A percentile compares a stretch with the other conserved stretches of the same genome.
Evolutionary conservation across 148 eudicot species (phyloP).

Genomic region (Nepenthes mirabilis): DNA sequence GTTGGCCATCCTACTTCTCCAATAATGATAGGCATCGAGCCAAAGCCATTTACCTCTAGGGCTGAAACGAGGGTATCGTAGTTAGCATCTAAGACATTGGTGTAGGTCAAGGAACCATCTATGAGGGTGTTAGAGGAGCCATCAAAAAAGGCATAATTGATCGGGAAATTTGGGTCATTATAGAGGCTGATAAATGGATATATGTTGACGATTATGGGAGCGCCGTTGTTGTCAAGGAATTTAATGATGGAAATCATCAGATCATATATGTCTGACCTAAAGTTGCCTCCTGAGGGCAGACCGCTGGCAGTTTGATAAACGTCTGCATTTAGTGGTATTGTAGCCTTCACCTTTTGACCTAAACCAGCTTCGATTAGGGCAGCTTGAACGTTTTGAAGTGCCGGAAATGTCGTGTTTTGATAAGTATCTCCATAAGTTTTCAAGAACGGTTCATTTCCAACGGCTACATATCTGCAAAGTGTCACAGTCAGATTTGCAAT

Average conservation of each 20-base stretch:
- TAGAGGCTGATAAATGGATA: slow-evolving; percentile 91
- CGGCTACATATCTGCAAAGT: slow-evolving; percentile 66
- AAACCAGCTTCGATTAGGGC: slow-evolving; percentile 88
- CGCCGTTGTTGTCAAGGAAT: slow-evolving; percentile 46
- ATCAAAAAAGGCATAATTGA: slow-evolving; percentile 77
- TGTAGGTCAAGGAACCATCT: slow-evolving; percentile 62
- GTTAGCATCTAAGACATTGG: slow-evolving; percentile 84
- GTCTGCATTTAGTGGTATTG: slow-evolving; percentile 82
- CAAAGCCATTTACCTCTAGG: slow-evolving; percentile 62
- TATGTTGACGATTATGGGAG: slow-evolving; percentile 64
- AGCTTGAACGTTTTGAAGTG: slow-evolving; percentile 78
- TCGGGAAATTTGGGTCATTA: slow-evolving; percentile 76
- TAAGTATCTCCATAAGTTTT: slow-evolving; percentile 54
- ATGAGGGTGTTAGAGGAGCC: slow-evolving; percentile 47
- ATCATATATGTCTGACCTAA: slow-evolving; percentile 51
- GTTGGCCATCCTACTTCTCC: slow-evolving; percentile 99
- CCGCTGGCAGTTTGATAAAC: slow-evolving; percentile 48
- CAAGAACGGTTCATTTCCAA: slow-evolving; percentile 93
- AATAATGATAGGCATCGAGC: slow-evolving; percentile 48
- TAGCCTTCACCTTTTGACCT: slow-evolving; percentile 62
- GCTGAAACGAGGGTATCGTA: slow-evolving; percentile 78
- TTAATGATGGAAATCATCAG: slow-evolving; percentile 62
- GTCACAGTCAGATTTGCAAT: neutral
- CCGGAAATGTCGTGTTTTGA: slow-evolving; percentile 54
- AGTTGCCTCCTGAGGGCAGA: slow-evolving; percentile 76